These are phyloP conservation scores for Rubus idaeus DNA, from an alignment of 306 rosid species.

Conservation along the genomic window DNA sequence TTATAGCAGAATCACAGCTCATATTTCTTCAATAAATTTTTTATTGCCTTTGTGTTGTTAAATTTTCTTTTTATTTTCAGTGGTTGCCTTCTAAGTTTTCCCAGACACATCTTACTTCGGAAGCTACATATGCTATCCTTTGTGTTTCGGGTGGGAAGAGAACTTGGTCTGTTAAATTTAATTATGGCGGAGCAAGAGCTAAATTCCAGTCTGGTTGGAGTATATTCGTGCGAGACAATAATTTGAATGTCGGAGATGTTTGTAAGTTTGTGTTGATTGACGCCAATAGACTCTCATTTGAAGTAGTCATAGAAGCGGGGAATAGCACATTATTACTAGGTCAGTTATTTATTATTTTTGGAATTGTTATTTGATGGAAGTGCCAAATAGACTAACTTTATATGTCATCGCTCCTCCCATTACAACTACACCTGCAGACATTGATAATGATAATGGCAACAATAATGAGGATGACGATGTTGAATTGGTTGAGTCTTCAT, in stretches of 20 bases:
- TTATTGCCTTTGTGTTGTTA: not conserved
- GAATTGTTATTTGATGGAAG: not conserved
- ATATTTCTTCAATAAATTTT: no score
- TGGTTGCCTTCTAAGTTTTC: not conserved
- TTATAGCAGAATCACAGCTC: no score
- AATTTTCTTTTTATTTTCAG: not conserved
- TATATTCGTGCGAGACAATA: conserved; percentile 5
- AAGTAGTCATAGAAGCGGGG: not conserved
- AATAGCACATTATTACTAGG: not conserved
- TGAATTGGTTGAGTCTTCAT: not conserved
- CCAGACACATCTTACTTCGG: not conserved
- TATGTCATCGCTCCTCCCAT: not conserved
- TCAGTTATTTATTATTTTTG: not conserved
- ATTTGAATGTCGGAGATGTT: conserved; percentile 12
- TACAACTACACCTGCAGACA: not conserved
- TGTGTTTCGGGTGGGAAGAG: not conserved
- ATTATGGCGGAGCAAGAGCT: not conserved
- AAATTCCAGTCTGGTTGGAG: conserved; percentile 5
- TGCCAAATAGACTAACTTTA: not conserved
- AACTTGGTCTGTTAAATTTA: not conserved
- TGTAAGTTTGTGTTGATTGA: conserved; percentile 5
- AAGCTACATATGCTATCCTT: not conserved
- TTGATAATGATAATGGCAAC: not conserved
- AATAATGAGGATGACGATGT: not conserved
- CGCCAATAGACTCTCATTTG: not conserved